Conservation (phyloP, 2,329 filamentous ascomycete species). For the Colletotrichum tanaceti region DNA sequence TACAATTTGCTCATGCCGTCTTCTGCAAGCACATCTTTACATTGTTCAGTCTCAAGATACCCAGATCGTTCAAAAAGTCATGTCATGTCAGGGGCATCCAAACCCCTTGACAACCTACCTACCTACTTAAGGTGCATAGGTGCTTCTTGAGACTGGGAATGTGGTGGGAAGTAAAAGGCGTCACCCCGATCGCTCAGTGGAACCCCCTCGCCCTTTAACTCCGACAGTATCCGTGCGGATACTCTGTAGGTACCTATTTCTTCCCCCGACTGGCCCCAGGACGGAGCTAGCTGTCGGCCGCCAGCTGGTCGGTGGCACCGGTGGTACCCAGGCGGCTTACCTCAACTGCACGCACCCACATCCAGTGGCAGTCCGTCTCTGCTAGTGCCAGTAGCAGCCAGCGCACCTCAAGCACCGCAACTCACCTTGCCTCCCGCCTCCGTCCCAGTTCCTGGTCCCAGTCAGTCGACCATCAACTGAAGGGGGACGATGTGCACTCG, state of each 20-base stretch:
- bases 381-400: slow-evolving; percentile 7
- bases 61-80: not conserved
- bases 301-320: slow-evolving; percentile 13
- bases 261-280: slow-evolving; percentile 5
- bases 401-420: slow-evolving; percentile 24
- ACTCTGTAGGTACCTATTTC: slow-evolving; percentile 24
- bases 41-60: not conserved
- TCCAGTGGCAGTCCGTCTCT: not conserved
- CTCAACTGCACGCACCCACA: not conserved
- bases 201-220: slow-evolving; percentile 15
- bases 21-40: too few relatives aligned
- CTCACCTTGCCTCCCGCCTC: slow-evolving; percentile 31
- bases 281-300: slow-evolving; percentile 15
- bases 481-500: slow-evolving; percentile 35
- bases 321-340: slow-evolving; percentile 11
- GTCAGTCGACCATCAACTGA: slow-evolving; percentile 30
- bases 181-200: slow-evolving; percentile 22
- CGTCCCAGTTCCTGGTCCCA: slow-evolving; percentile 34
- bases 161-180: not conserved
- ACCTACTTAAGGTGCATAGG: not conserved
- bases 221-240: too few relatives aligned
- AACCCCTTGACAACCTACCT: too few relatives aligned
- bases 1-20: not conserved
- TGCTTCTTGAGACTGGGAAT: not conserved
- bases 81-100: not conserved